A percentile compares a stretch with the other conserved stretches of the same genome.
phyloP scores from a whole-genome alignment of 2,329 filamentous ascomycete species.

The Byssoonygena ceratinophila region DNA sequence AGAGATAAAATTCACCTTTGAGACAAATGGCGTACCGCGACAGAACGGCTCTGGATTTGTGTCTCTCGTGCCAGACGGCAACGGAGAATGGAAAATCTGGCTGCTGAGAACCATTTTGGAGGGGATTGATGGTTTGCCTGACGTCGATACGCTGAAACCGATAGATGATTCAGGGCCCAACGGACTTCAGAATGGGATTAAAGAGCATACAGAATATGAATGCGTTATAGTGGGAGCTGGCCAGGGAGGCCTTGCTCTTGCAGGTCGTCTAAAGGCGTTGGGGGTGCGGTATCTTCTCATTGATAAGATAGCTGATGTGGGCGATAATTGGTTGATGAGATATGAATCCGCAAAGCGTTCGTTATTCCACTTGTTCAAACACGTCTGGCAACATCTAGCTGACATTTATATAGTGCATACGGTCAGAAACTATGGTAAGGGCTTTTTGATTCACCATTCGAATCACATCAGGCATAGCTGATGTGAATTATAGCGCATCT shows the following conservation, averaged over 20 bases:
- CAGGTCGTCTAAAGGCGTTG: slow-evolving; percentile 35
- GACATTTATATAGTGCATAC: slow-evolving; percentile 16
- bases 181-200: background rate
- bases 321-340: slow-evolving; percentile 36
- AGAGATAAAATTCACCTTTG: slow-evolving; percentile 18
- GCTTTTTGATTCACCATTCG: background rate
- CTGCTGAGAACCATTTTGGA: slow-evolving; percentile 21
- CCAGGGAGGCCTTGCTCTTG: slow-evolving; percentile 37
- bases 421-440: slow-evolving; percentile 12
- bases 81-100: slow-evolving; percentile 23
- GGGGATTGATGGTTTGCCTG: slow-evolving; percentile 16
- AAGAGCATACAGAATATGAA: slow-evolving; percentile 19
- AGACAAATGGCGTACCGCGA: slow-evolving; percentile 9
- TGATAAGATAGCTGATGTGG: slow-evolving; percentile 29
- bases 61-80: slow-evolving; percentile 16
- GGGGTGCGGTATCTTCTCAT: slow-evolving; percentile 37
- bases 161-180: background rate
- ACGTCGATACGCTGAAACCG: slow-evolving; percentile 18
- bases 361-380: background rate
- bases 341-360: slow-evolving; percentile 36
- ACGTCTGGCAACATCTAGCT: slow-evolving; percentile 19
- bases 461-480: background rate
- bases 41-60: slow-evolving; percentile 18
- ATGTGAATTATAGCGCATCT: slow-evolving; percentile 17
- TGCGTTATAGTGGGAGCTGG: slow-evolving; percentile 33